phyloP scores from a whole-genome alignment of 805 yeast species.

The Candida ascalaphidarum region DNA sequence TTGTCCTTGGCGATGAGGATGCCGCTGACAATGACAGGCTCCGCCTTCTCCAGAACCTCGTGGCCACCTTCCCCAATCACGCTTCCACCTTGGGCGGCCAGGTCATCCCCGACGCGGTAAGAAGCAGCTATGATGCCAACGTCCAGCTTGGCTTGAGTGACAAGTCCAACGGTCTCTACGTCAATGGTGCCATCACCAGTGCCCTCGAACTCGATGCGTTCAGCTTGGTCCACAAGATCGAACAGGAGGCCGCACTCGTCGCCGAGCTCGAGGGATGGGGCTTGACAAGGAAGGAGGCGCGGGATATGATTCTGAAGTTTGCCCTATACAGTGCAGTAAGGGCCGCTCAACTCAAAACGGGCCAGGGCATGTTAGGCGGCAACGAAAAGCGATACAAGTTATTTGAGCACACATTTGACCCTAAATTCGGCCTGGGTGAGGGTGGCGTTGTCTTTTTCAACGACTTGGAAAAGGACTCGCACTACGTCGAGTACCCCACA shows the following conservation, averaged over 20 bases:
- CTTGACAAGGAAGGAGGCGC: constrained; percentile 21
- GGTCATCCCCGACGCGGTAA: too few relatives aligned
- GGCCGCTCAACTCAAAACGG: constrained; percentile 24
- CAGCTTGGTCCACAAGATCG: constrained; percentile 31
- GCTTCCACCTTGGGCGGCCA: constrained; percentile 7
- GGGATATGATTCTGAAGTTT: constrained; percentile 24
- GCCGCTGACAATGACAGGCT: constrained; percentile 1
- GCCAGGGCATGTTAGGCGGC: constrained; percentile 16
- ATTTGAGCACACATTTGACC: constrained; percentile 15
- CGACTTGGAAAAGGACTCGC: constrained; percentile 58
- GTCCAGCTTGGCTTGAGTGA: constrained; percentile 28
- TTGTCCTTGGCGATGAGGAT: constrained; percentile 2
- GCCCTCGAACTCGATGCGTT: constrained; percentile 35
- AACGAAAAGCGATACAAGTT: constrained; percentile 27
- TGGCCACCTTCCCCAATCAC: constrained; percentile 6
- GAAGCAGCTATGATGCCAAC: constrained; percentile 20
- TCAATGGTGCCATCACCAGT: constrained; percentile 64
- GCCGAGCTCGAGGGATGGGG: constrained; percentile 19
- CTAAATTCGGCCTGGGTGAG: constrained; percentile 5
- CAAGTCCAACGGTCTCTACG: constrained; percentile 42
- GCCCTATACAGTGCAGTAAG: constrained; percentile 33
- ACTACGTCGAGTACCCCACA: constrained; percentile 37
- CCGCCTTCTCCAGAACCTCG: constrained; percentile 1
- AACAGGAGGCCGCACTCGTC: constrained; percentile 15
- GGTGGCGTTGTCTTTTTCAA: constrained; percentile 63